Evolutionary conservation across 768 basidiomycete genomes (phyloP).

Genomic region (Megacollybia marginata): DNA sequence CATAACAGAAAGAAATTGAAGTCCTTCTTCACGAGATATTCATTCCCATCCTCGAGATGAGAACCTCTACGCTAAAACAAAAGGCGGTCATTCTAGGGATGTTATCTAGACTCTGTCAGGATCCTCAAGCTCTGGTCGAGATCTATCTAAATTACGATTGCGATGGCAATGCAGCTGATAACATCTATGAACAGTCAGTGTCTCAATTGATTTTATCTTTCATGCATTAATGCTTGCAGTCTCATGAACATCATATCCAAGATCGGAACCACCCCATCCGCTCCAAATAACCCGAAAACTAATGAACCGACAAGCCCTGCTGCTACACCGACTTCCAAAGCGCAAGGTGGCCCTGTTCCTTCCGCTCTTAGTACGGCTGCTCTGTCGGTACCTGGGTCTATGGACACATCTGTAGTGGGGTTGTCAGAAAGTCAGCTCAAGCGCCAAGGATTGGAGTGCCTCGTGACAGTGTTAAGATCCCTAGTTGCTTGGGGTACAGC

Average conservation of each 20-base stretch:
- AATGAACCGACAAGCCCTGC: conserved; percentile 57
- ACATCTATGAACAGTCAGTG: conserved; percentile 91
- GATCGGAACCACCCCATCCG: conserved; percentile 59
- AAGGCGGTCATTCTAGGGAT: conserved; percentile 90
- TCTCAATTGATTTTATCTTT: neutral
- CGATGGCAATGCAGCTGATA: conserved; percentile 88
- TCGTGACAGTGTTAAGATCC: conserved; percentile 82
- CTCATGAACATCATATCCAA: conserved; percentile 96
- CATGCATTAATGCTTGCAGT: conserved; percentile 26
- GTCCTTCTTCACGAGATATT: conserved; percentile 98
- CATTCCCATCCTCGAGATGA: conserved; percentile 97
- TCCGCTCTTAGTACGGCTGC: conserved; percentile 63
- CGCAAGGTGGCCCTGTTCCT: conserved; percentile 27
- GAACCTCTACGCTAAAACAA: conserved; percentile 90
- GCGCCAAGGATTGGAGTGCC: conserved; percentile 90
- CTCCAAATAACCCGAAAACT: conserved; percentile 38
- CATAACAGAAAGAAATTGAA: conserved; percentile 91
- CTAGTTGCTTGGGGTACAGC: conserved; percentile 86
- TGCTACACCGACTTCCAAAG: conserved; percentile 43
- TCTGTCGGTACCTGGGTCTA: conserved; percentile 55
- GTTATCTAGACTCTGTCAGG: conserved; percentile 83
- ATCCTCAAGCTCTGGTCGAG: conserved; percentile 96
- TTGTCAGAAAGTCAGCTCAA: conserved; percentile 79
- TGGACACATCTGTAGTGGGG: conserved; percentile 61
- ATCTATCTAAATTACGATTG: conserved; percentile 99